Evolutionary conservation across 1,284 basidiomycete genomes (phyloP).

Genomic region (Inonotus hispidus): DNA sequence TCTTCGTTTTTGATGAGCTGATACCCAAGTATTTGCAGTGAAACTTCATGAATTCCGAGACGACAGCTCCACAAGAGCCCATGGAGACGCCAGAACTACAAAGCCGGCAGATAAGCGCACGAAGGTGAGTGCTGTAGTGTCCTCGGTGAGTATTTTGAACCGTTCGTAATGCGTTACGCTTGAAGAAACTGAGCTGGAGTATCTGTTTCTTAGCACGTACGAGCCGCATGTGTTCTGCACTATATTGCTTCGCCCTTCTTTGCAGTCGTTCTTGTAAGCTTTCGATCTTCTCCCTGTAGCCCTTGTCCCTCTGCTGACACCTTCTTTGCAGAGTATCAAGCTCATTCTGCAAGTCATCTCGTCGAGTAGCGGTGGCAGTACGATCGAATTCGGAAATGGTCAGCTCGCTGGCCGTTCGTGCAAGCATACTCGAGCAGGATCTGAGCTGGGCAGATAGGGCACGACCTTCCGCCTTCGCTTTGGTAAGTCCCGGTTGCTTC

Average conservation of each 20-base stretch:
- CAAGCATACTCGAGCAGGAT: not conserved
- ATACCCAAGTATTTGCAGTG: not conserved
- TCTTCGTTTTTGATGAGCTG: not conserved
- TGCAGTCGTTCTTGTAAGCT: not conserved
- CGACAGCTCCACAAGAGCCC: not conserved
- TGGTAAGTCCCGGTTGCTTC: not conserved
- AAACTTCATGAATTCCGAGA: not conserved
- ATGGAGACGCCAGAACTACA: not conserved
- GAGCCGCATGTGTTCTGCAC: not conserved
- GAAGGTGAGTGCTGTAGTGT: not conserved
- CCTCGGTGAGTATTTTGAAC: not conserved
- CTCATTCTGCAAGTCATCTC: not conserved
- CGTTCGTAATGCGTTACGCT: not conserved
- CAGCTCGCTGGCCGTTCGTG: not conserved
- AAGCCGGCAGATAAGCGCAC: not conserved
- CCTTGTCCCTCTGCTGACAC: not conserved
- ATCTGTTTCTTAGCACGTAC: not conserved
- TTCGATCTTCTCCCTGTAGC: not conserved
- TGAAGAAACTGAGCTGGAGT: not conserved
- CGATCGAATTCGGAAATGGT: not conserved
- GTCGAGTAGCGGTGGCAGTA: not conserved
- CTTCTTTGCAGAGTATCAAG: not conserved
- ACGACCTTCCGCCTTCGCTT: not conserved
- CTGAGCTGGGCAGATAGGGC: not conserved
- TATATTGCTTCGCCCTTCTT: not conserved